phyloP scores from a whole-genome alignment of 164 flowering plant species.

The Saururus chinensis region DNA sequence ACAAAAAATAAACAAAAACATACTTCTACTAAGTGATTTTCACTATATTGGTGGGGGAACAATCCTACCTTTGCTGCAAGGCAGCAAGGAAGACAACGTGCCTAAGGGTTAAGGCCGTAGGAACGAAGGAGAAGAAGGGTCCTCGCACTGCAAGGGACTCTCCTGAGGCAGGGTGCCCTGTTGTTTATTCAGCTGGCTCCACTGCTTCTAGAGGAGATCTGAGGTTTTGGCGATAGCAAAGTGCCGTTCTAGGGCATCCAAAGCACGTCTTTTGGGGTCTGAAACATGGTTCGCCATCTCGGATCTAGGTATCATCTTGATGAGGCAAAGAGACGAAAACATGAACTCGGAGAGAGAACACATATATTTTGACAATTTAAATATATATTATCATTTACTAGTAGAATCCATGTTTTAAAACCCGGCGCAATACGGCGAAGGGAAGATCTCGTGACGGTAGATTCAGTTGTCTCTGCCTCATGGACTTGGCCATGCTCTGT shows the following conservation, averaged over 20 bases:
- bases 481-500: too few species aligned
- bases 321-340: too few species aligned
- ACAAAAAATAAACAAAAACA: background rate
- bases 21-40: background rate
- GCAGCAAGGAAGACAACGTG: too few species aligned
- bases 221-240: conserved; percentile 53
- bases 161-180: conserved; percentile 5
- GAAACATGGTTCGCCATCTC: background rate
- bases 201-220: conserved; percentile 26
- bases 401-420: too few species aligned
- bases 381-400: too few species aligned
- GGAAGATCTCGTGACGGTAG: too few species aligned
- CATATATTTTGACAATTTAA: too few species aligned
- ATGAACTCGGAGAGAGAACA: too few species aligned
- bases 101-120: too few species aligned
- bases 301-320: too few species aligned
- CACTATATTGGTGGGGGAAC: background rate
- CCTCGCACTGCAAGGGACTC: conserved; percentile 9
- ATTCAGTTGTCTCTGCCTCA: too few species aligned
- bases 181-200: conserved; percentile 11
- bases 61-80: conserved; percentile 26
- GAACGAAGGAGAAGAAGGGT: conserved; percentile 6
- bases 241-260: conserved; percentile 62
- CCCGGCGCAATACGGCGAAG: too few species aligned
- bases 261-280: conserved; percentile 39